These are phyloP conservation scores for Penicillium sclerotiorum DNA, from an alignment of 2,329 filamentous ascomycete species.

Conservation along the genomic window DNA sequence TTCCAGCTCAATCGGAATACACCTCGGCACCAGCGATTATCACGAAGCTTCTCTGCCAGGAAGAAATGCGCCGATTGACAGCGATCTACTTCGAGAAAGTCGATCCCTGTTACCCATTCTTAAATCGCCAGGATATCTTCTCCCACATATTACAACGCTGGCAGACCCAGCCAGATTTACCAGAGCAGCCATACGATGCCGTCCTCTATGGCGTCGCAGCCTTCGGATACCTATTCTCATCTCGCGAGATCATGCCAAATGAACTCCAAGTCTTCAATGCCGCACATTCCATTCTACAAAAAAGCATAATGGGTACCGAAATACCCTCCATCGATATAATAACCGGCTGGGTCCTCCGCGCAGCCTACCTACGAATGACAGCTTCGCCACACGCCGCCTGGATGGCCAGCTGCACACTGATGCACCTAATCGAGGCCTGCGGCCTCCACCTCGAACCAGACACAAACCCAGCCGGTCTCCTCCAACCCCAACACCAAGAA, in stretches of 20 bases:
- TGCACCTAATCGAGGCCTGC: slow-evolving; percentile 62
- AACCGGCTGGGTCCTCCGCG: slow-evolving; percentile 55
- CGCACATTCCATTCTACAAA: slow-evolving; percentile 52
- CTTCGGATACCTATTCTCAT: slow-evolving; percentile 56
- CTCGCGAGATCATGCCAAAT: slow-evolving; percentile 41
- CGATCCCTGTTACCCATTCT: slow-evolving; percentile 57
- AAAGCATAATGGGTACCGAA: slow-evolving; percentile 31
- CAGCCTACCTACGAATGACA: slow-evolving; percentile 57
- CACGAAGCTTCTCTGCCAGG: slow-evolving; percentile 50
- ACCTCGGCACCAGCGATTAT: slow-evolving; percentile 31
- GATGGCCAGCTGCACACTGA: slow-evolving; percentile 60
- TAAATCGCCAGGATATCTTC: slow-evolving; percentile 32
- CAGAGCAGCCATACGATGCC: slow-evolving; percentile 46
- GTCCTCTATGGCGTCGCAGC: slow-evolving; percentile 60
- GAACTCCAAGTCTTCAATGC: slow-evolving; percentile 53
- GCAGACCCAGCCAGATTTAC: slow-evolving; percentile 20
- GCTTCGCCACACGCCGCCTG: slow-evolving; percentile 55
- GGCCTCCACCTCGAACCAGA: slow-evolving; percentile 37
- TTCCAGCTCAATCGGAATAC: slow-evolving; percentile 11
- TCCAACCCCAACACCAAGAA: slow-evolving; percentile 1
- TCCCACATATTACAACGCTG: slow-evolving; percentile 35
- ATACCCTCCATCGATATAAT: slow-evolving; percentile 33
- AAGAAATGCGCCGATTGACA: slow-evolving; percentile 52
- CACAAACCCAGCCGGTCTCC: too few species aligned
- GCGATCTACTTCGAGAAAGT: slow-evolving; percentile 57